Evolutionary conservation across 148 eudicot genomes (phyloP), one percentile per base, ranked within the genome.

Genomic region (Rhododendron ferrugineum): DNA sequence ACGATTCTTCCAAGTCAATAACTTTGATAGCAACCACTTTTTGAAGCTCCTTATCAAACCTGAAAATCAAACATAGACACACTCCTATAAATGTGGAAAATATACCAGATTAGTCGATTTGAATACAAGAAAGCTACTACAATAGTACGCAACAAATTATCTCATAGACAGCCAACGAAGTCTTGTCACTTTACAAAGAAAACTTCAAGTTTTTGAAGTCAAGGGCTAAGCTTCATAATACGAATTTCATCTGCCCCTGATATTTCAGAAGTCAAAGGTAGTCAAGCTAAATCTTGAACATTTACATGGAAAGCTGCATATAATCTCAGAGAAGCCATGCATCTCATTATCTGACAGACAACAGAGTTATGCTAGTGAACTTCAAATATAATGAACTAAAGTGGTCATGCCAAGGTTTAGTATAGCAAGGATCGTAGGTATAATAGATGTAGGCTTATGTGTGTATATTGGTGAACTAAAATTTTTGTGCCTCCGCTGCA

Each of bases 1-100:
- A 95, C 99, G 98, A 93, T 91, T 97, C 99, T 88, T 95, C 99
- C 82, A 97, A 90, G 90, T 97, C 99, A 87, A 95, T 94, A 82
- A 93, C 97, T 89, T 97, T 97, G 46, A 97, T 92, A 74, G 99
- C 99, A 86, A 97, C 98, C 76, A 90, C 97, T 92, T 91, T 95
- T 84, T 97, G 93, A 64, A 95, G 93, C 87, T 95, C 99, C 90
- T 89, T 94, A 86, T 95, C 99, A 89, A 92, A 94, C 86, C 99
- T 97, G 92, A 89, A 94, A 87, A 84, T 79, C 81, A 85, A 40
- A 40, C 44, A 40, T 40, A 40, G 44, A 40, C 44, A 40, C 42
- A 40, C 44, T 40, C 44, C 44, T 6, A 40, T 40, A 40, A 40
- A 40, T 40, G 44, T 40, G 44, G 44, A 40, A 40, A 40, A 40